A percentile compares a stretch with the other conserved stretches of the same genome.
Evolutionary conservation across 495 filamentous ascomycete species (phyloP).

Genomic region (Lasiosphaeria hispida): DNA sequence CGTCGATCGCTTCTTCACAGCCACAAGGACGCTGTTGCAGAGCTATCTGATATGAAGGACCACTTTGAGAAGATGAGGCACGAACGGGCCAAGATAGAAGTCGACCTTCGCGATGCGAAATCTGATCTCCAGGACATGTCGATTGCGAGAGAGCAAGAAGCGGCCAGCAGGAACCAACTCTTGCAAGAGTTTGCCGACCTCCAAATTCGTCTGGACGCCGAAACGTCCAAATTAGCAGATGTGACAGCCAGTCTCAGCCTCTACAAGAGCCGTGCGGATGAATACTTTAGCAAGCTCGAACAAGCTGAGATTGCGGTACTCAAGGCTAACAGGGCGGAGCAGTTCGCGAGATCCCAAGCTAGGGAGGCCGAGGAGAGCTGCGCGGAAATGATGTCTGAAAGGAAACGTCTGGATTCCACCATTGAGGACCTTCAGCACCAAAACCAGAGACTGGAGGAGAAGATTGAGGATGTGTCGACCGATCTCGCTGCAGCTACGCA

Average conservation of each 20-base stretch:
- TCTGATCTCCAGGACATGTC: constrained; percentile 82
- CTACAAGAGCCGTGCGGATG: constrained; percentile 91
- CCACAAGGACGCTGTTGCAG: constrained; percentile 80
- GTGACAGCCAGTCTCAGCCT: constrained; percentile 77
- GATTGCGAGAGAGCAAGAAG: constrained; percentile 76
- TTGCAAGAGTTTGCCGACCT: constrained; percentile 91
- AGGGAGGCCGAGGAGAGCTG: constrained; percentile 89
- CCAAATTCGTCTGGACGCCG: constrained; percentile 87
- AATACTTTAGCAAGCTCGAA: constrained; percentile 97
- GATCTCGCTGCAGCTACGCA: constrained; percentile 84
- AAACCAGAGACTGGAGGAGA: constrained; percentile 84
- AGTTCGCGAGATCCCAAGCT: constrained; percentile 86
- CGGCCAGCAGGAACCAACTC: constrained; percentile 77
- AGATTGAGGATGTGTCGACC: constrained; percentile 85
- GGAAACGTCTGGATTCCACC: constrained; percentile 81
- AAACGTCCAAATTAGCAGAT: constrained; percentile 81
- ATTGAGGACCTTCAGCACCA: constrained; percentile 90
- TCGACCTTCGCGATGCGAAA: constrained; percentile 82
- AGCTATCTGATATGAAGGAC: constrained; percentile 79
- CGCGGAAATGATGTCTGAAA: constrained; percentile 85
- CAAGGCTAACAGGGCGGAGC: constrained; percentile 86
- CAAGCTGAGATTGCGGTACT: constrained; percentile 94
- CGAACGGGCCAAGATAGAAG: constrained; percentile 70
- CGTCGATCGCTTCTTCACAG: constrained; percentile 75
- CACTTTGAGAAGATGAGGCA: constrained; percentile 85